Evolutionary conservation across 2,329 filamentous ascomycete genomes (phyloP).

Genomic region (Colletotrichum horii): DNA sequence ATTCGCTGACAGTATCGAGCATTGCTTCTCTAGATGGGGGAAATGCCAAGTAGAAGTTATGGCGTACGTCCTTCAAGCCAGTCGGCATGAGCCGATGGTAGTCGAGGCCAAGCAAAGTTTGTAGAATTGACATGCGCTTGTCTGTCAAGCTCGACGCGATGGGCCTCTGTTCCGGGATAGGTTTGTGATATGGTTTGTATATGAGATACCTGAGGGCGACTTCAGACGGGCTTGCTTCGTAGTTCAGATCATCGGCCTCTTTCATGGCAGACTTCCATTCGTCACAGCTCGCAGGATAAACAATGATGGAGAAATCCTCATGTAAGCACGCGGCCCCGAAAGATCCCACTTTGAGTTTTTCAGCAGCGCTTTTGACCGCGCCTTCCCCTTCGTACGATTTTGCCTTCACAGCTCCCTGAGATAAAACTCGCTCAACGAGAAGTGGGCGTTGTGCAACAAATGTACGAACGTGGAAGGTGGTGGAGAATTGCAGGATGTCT

Average conservation of each 20-base stretch:
- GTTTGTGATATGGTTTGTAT: slow-evolving; percentile 32
- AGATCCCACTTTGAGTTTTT: slow-evolving; percentile 38
- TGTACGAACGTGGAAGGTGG: slow-evolving; percentile 37
- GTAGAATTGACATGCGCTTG: slow-evolving; percentile 22
- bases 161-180: neutral
- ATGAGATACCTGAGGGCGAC: slow-evolving; percentile 40
- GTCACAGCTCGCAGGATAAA: slow-evolving; percentile 42
- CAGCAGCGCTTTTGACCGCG: slow-evolving; percentile 32
- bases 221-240: slow-evolving; percentile 2
- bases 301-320: slow-evolving; percentile 39
- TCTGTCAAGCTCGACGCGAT: neutral
- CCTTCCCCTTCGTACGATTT: neutral
- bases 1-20: slow-evolving; percentile 44
- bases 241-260: slow-evolving; percentile 11
- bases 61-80: slow-evolving; percentile 22
- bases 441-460: slow-evolving; percentile 24
- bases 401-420: slow-evolving; percentile 18
- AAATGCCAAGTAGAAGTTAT: slow-evolving; percentile 55
- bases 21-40: slow-evolving; percentile 40
- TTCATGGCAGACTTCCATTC: slow-evolving; percentile 33
- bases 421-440: slow-evolving; percentile 1
- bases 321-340: slow-evolving; percentile 39
- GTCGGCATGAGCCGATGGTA: slow-evolving; percentile 33
- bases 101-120: slow-evolving; percentile 34
- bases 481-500: slow-evolving; percentile 35